Base-by-base conservation (phyloP, 805 yeast genomes). In the Lachancea nothofagi region DNA sequence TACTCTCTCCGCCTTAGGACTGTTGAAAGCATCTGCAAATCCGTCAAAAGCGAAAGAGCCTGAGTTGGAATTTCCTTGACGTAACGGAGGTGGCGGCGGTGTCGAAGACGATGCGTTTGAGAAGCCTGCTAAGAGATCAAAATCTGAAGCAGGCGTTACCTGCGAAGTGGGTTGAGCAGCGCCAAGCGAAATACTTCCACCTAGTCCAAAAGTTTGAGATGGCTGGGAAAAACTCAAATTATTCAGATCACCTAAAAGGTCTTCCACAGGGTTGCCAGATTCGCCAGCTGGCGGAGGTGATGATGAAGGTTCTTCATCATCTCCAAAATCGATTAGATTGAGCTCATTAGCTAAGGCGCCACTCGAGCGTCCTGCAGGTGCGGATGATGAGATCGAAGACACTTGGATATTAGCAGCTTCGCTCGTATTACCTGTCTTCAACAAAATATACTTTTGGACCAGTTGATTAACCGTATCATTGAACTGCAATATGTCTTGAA, bases 281-380 rank as follows among this genome's bases (percentile, higher is more conserved):
- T 54, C 48, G 10, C 51, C 37, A 18, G 43, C 45, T 9, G 47
- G 57, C 7, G 50, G 47, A 5, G 54, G 49, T 9, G 57, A 30
- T 1, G 59, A 53, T 19, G 30, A 53, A 49, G 42, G 23, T 4
- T 51, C 58, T 25, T 61, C 59, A 35, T 70, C 78, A 48, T 77
- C 85, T 54, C 75, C 94, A 50, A 87, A 77, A 55, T 87, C 95
- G 45, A 88, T 83, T 50, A 87, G 68, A 43, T 78, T 76, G 26
- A 73, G 68, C 29, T 66, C 64, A 38, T 68, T 64, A 7, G 71
- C 64, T 33, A 59, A 57, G 8, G 71, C 61, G 33, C 65, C 62
- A 22, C 51, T 48, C n/a, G 45, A 39, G 15, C 6, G 22, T 24
- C 29, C 29, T 13, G 27, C 38, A 5, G 59, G 66, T 54, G 56